A percentile compares a stretch with the other conserved stretches of the same genome.
Evolutionary conservation across 2,329 filamentous ascomycete species (phyloP).

Genomic region (Colletotrichum cordylinicola): DNA sequence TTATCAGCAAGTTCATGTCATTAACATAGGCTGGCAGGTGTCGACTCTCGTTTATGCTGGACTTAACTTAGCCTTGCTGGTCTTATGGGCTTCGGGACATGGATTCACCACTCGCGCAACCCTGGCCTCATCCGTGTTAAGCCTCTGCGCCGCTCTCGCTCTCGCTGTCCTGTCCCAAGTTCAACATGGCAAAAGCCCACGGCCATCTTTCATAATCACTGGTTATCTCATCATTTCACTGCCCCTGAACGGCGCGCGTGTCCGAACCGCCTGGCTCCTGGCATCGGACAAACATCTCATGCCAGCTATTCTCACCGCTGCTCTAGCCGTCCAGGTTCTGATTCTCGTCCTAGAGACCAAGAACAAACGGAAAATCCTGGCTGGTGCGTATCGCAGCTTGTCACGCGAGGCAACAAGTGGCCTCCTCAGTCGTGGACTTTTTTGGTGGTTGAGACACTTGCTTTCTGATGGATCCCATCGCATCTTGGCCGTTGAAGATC

Average conservation of each 20-base stretch:
- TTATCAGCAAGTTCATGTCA: neutral
- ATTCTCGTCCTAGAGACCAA: neutral
- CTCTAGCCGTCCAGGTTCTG: neutral
- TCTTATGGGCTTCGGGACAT: conserved; percentile 1
- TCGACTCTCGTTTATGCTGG: neutral
- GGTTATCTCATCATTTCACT: conserved; percentile 1
- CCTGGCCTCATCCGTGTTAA: neutral
- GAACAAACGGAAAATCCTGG: neutral
- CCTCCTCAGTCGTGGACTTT: conserved; percentile 3
- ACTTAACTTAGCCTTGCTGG: neutral
- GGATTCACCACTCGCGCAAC: conserved; percentile 4
- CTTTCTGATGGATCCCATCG: neutral
- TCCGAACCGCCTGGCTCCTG: conserved; percentile 2
- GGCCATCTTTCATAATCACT: neutral
- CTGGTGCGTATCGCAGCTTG: neutral
- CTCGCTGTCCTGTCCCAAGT: neutral
- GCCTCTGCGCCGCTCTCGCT: neutral
- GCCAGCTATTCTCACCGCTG: neutral
- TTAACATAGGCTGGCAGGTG: neutral
- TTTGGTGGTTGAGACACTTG: conserved; percentile 5
- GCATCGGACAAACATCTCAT: neutral
- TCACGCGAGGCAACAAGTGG: conserved; percentile 3
- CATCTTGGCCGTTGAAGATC: conserved; percentile 1
- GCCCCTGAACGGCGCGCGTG: neutral
- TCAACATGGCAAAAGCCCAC: neutral